A percentile compares a stretch with the other conserved stretches of the same genome.
Conservation (phyloP, 495 filamentous ascomycete species). For the Lophium mytilinum region DNA sequence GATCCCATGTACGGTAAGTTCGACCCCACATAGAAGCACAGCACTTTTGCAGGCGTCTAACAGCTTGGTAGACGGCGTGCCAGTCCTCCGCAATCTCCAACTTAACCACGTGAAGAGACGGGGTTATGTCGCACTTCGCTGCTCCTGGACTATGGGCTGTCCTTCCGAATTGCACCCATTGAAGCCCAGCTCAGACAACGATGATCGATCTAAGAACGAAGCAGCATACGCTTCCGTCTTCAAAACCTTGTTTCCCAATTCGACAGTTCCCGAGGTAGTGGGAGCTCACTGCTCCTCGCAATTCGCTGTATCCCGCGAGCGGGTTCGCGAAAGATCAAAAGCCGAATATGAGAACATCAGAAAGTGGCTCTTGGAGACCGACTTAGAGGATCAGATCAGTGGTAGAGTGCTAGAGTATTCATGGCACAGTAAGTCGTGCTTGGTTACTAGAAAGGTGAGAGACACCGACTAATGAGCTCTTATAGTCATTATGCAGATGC, state of each 20-base stretch:
- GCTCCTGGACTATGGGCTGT: slow-evolving; percentile 25
- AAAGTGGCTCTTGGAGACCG: slow-evolving; percentile 15
- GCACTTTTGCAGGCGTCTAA: not conserved
- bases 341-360: slow-evolving; percentile 15
- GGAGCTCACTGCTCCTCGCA: slow-evolving; percentile 22
- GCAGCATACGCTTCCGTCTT: slow-evolving; percentile 14
- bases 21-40: not conserved
- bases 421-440: slow-evolving; percentile 16
- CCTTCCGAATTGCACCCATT: slow-evolving; percentile 20
- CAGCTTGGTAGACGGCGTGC: slow-evolving; percentile 15
- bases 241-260: slow-evolving; percentile 10
- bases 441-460: too few relatives aligned
- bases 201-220: slow-evolving; percentile 22
- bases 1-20: slow-evolving; percentile 23
- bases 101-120: slow-evolving; percentile 12
- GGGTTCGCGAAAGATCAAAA: slow-evolving; percentile 7
- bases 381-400: slow-evolving; percentile 16
- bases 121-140: slow-evolving; percentile 22
- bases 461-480: not conserved
- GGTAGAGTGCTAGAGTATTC: slow-evolving; percentile 22
- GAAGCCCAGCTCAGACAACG: not conserved
- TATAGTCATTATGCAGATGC: slow-evolving; percentile 21
- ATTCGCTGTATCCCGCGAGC: slow-evolving; percentile 24
- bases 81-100: slow-evolving; percentile 15
- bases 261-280: slow-evolving; percentile 14